A percentile compares a stretch with the other conserved stretches of the same genome.
phyloP scores from a whole-genome alignment of 2,329 filamentous ascomycete genomes.

The Arthroderma uncinatum region DNA sequence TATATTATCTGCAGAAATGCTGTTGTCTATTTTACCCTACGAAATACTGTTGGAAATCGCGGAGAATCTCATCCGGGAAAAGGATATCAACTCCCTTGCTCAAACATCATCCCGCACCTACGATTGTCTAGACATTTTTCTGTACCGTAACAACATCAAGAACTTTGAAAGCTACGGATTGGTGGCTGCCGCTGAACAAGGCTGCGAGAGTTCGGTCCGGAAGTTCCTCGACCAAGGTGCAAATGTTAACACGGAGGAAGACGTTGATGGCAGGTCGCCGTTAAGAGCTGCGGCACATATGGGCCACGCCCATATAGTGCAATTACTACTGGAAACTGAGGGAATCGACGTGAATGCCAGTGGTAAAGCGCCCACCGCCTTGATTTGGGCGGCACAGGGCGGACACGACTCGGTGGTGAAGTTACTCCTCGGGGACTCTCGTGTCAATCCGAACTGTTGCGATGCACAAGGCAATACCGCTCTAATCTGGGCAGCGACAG shows the following conservation, averaged over 20 bases:
- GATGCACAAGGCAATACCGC: background rate
- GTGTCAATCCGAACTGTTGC: background rate
- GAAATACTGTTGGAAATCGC: background rate
- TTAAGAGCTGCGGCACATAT: background rate
- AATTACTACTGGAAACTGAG: background rate
- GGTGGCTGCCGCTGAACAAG: background rate
- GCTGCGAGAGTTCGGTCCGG: background rate
- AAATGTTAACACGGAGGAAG: background rate
- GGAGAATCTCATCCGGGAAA: background rate
- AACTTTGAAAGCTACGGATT: background rate
- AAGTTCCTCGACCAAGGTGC: background rate
- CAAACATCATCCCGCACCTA: conserved; percentile 7
- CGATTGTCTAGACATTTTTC: conserved; percentile 10
- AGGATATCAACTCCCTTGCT: conserved; percentile 12
- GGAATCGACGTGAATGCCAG: background rate
- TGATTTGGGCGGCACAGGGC: background rate
- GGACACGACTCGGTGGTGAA: background rate
- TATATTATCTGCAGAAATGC: background rate
- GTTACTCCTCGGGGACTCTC: background rate
- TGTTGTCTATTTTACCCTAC: background rate
- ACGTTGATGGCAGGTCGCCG: background rate
- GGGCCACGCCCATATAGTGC: conserved; percentile 1
- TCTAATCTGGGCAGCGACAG: background rate
- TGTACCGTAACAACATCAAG: conserved; percentile 11
- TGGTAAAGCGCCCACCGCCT: background rate